A percentile compares a stretch with the other conserved stretches of the same genome.
phyloP scores from a whole-genome alignment of 257 asterid species.

The Plantago major region DNA sequence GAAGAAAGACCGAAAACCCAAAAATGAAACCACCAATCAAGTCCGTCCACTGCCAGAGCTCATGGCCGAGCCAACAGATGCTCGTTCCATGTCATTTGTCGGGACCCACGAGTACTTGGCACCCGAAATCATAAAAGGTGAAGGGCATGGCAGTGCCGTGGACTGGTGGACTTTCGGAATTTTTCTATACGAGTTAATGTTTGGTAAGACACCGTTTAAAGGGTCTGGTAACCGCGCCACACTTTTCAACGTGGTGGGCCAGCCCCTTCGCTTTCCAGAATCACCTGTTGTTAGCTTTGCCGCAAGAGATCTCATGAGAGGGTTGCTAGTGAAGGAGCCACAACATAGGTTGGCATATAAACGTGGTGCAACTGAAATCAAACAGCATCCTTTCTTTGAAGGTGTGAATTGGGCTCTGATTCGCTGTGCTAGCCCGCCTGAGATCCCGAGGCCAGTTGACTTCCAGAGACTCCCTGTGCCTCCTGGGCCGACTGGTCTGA shows the following conservation, averaged over 20 bases:
- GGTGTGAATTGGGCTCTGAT: slow-evolving; percentile 82
- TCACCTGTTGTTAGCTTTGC: slow-evolving; percentile 66
- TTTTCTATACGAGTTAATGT: slow-evolving; percentile 52
- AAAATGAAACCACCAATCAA: slow-evolving; percentile 52
- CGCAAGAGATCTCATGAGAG: slow-evolving; percentile 59
- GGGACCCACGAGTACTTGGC: slow-evolving; percentile 73
- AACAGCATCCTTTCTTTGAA: slow-evolving; percentile 69
- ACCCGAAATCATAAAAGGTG: slow-evolving; percentile 61
- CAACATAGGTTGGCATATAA: slow-evolving; percentile 60
- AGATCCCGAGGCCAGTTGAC: slow-evolving; percentile 54
- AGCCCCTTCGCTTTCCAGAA: slow-evolving; percentile 66
- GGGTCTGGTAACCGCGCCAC: slow-evolving; percentile 69
- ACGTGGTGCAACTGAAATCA: slow-evolving; percentile 64
- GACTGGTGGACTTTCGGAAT: slow-evolving; percentile 80
- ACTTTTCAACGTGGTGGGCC: slow-evolving; percentile 61
- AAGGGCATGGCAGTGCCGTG: slow-evolving; percentile 74
- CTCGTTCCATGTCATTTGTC: slow-evolving; percentile 68
- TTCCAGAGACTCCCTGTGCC: slow-evolving; percentile 43
- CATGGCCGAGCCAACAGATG: slow-evolving; percentile 65
- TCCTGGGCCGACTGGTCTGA: slow-evolving; percentile 29
- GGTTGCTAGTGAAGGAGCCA: slow-evolving; percentile 63
- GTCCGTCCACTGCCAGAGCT: slow-evolving; percentile 65
- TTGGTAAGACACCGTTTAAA: slow-evolving; percentile 68
- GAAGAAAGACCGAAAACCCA: slow-evolving; percentile 56
- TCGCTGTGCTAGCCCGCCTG: slow-evolving; percentile 68